These are phyloP conservation scores for Mycena metata DNA, from an alignment of 768 basidiomycete genomes.

Conservation along the genomic window DNA sequence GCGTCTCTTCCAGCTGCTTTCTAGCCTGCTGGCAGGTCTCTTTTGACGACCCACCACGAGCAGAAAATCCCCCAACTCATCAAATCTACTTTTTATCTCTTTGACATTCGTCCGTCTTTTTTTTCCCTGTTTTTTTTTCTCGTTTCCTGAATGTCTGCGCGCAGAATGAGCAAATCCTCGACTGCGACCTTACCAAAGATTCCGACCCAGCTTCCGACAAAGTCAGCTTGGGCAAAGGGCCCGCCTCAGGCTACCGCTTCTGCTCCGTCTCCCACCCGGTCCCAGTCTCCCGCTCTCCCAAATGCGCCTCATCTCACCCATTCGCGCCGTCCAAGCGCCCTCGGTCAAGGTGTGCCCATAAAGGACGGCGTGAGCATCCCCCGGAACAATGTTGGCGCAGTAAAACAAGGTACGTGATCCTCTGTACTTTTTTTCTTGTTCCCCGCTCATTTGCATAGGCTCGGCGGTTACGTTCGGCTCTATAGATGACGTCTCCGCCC, in stretches of 20 bases:
- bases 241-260: constrained; percentile 75
- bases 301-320: constrained; percentile 67
- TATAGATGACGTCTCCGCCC: constrained; percentile 83
- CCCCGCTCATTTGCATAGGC: constrained; percentile 52
- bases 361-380: constrained; percentile 86
- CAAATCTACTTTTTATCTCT: constrained; percentile 56
- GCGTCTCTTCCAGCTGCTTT: constrained; percentile 67
- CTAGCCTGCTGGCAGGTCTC: constrained; percentile 94
- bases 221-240: constrained; percentile 94
- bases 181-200: constrained; percentile 80
- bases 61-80: constrained; percentile 64
- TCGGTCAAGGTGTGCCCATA: constrained; percentile 78
- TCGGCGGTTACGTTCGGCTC: constrained; percentile 90
- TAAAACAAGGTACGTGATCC: constrained; percentile 73
- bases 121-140: constrained; percentile 16
- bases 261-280: constrained; percentile 70
- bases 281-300: constrained; percentile 78
- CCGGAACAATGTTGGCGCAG: constrained; percentile 72
- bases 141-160: constrained; percentile 34
- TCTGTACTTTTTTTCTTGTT: constrained; percentile 26
- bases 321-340: constrained; percentile 83
- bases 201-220: constrained; percentile 78
- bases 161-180: constrained; percentile 95
- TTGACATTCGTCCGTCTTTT: constrained; percentile 60
- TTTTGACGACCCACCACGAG: constrained; percentile 84